Percentiles rank a stretch among this genome's conserved stretches.
These are phyloP conservation scores for Geopyxis carbonaria DNA, from an alignment of 495 filamentous ascomycete species.

Conservation along the genomic window DNA sequence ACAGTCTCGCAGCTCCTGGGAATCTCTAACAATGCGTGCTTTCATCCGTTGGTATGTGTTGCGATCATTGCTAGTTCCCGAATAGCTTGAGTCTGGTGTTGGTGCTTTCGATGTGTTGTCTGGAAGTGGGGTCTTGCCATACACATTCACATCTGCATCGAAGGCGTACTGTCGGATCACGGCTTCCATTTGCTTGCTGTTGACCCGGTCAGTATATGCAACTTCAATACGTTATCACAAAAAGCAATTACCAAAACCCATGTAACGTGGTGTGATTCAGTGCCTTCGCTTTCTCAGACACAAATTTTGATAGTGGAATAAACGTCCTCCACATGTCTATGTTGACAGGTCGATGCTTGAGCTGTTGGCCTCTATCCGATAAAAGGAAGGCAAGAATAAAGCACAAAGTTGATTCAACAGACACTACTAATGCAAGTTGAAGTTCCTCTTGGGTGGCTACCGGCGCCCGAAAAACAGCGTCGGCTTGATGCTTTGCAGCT, in stretches of 20 bases:
- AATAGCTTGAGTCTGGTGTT: conserved; percentile 18
- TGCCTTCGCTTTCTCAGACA: conserved; percentile 14
- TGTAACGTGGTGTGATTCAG: neutral
- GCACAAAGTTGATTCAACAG: conserved; percentile 19
- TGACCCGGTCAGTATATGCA: neutral
- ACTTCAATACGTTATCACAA: neutral
- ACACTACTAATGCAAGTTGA: conserved; percentile 13
- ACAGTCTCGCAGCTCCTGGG: conserved; percentile 15
- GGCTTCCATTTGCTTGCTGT: conserved; percentile 23
- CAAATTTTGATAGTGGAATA: conserved; percentile 22
- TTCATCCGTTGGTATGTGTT: conserved; percentile 14
- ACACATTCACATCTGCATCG: conserved; percentile 18
- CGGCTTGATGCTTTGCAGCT: conserved; percentile 19
- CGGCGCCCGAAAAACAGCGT: conserved; percentile 12
- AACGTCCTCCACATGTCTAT: conserved; percentile 22
- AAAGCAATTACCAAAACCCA: conserved; percentile 1
- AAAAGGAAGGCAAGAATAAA: conserved; percentile 23
- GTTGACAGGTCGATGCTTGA: conserved; percentile 11
- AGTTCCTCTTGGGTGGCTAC: conserved; percentile 12
- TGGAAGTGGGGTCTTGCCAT: conserved; percentile 14
- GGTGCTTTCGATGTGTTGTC: conserved; percentile 21
- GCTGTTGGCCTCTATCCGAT: conserved; percentile 15
- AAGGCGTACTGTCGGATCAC: conserved; percentile 22
- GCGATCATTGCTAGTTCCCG: conserved; percentile 11
- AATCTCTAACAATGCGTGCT: conserved; percentile 11